Percentiles rank a stretch among this genome's conserved stretches.
These are phyloP conservation scores for Alternaria alternata DNA, from an alignment of 2,329 filamentous ascomycete species.

Conservation along the genomic window DNA sequence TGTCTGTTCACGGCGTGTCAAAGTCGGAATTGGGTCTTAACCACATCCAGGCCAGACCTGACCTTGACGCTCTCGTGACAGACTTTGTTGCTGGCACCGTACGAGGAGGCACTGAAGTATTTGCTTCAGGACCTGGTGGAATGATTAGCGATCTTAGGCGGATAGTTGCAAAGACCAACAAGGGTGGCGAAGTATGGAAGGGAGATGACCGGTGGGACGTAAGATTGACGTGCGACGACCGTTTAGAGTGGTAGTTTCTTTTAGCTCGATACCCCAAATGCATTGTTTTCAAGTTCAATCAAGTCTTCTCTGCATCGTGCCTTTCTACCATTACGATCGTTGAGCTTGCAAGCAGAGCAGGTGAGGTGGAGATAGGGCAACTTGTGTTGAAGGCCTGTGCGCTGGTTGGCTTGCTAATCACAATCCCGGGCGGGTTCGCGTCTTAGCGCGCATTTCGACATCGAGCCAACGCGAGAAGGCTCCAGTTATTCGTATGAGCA, in stretches of 20 bases:
- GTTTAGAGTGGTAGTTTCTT: conserved; percentile 41
- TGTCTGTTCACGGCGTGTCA: conserved; percentile 40
- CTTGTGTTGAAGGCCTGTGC: neutral
- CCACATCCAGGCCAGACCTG: conserved; percentile 36
- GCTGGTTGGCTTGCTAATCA: neutral
- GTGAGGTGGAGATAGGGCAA: neutral
- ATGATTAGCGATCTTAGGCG: conserved; percentile 46
- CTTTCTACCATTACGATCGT: neutral
- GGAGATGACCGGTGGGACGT: conserved; percentile 44
- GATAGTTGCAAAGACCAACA: conserved; percentile 42
- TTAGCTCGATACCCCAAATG: conserved; percentile 33
- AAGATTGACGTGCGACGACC: conserved; percentile 43
- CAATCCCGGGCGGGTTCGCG: neutral
- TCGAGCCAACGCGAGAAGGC: neutral
- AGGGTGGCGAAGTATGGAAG: conserved; percentile 44
- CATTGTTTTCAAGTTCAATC: neutral
- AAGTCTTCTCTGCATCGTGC: neutral
- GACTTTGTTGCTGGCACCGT: conserved; percentile 37
- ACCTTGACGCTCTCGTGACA: conserved; percentile 27
- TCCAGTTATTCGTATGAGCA: neutral
- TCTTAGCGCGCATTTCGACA: neutral
- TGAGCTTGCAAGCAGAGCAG: neutral
- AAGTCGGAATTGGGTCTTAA: conserved; percentile 38
- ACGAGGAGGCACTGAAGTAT: conserved; percentile 39
- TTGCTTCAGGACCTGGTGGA: conserved; percentile 42